These are phyloP conservation scores for Penicillium nordicum DNA, from an alignment of 2,329 filamentous ascomycete genomes.

Conservation along the genomic window DNA sequence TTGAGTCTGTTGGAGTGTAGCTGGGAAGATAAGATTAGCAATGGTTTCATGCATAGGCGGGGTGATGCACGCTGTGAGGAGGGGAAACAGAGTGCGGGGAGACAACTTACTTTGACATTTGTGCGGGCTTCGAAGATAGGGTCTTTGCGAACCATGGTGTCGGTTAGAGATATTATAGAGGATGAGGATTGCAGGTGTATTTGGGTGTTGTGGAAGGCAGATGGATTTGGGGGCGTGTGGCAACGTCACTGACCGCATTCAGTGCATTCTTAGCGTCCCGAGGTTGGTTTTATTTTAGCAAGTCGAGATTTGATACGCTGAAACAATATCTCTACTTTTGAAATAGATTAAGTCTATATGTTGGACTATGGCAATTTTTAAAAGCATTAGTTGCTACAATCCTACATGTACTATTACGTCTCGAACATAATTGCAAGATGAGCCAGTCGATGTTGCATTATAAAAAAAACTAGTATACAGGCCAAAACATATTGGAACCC, in stretches of 20 bases:
- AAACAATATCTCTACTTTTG: background rate
- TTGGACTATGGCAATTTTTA: background rate
- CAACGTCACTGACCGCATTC: slow-evolving; percentile 30
- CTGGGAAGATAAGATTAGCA: slow-evolving; percentile 23
- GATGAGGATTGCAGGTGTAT: background rate
- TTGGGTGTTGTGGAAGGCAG: slow-evolving; percentile 1
- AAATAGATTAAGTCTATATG: background rate
- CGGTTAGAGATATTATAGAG: background rate
- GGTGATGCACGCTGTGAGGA: background rate
- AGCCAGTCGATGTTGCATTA: slow-evolving; percentile 12
- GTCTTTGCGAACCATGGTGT: slow-evolving; percentile 40
- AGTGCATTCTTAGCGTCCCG: slow-evolving; percentile 9
- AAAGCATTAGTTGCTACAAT: no score
- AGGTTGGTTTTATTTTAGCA: background rate
- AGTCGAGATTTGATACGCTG: background rate
- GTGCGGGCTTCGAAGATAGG: slow-evolving; percentile 43
- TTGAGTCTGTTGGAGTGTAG: slow-evolving; percentile 49
- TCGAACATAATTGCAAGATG: background rate
- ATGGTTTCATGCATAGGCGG: background rate
- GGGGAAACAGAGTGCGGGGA: background rate
- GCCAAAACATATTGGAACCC: slow-evolving; percentile 11
- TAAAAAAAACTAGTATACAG: slow-evolving; percentile 24
- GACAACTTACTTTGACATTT: slow-evolving; percentile 39
- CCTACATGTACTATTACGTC: background rate
- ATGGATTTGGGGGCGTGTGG: slow-evolving; percentile 16